A percentile compares a stretch with the other conserved stretches of the same genome.
Conservation (phyloP, 352 stramenopile species). For the Phytophthora megakarya region DNA sequence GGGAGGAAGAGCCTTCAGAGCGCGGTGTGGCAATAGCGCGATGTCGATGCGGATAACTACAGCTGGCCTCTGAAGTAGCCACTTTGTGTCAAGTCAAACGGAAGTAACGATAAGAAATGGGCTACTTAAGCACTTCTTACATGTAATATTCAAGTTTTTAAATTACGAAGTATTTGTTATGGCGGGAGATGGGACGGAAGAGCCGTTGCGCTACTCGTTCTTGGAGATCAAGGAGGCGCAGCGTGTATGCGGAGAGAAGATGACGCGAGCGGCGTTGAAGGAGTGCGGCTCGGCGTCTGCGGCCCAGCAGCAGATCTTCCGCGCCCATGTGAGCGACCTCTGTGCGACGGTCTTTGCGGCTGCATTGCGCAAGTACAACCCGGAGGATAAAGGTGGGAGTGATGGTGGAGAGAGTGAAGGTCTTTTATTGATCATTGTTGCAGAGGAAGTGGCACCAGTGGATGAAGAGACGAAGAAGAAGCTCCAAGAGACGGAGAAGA, state of each 20-base stretch:
- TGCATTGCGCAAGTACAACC: constrained; percentile 73
- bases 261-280: constrained; percentile 47
- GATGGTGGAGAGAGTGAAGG: background rate
- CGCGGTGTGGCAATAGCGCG: constrained; percentile 1
- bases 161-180: constrained; percentile 12
- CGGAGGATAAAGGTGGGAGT: constrained; percentile 56
- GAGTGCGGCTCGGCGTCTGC: constrained; percentile 57
- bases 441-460: constrained; percentile 69
- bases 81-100: constrained; percentile 2
- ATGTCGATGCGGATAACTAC: background rate
- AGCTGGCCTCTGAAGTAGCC: no score
- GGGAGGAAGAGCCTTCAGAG: constrained; percentile 3
- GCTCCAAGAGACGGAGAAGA: constrained; percentile 53
- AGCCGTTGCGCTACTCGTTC: constrained; percentile 62
- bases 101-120: constrained; percentile 1
- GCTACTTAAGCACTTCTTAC: background rate
- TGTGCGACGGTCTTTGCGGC: constrained; percentile 76
- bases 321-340: constrained; percentile 72
- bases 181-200: constrained; percentile 23
- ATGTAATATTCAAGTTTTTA: constrained; percentile 17
- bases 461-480: constrained; percentile 50
- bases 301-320: constrained; percentile 77
- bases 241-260: constrained; percentile 63
- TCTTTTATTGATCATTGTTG: background rate
- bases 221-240: constrained; percentile 80